Evolutionary conservation across 2,329 filamentous ascomycete genomes (phyloP).

Genomic region (Epichloe elymi): DNA sequence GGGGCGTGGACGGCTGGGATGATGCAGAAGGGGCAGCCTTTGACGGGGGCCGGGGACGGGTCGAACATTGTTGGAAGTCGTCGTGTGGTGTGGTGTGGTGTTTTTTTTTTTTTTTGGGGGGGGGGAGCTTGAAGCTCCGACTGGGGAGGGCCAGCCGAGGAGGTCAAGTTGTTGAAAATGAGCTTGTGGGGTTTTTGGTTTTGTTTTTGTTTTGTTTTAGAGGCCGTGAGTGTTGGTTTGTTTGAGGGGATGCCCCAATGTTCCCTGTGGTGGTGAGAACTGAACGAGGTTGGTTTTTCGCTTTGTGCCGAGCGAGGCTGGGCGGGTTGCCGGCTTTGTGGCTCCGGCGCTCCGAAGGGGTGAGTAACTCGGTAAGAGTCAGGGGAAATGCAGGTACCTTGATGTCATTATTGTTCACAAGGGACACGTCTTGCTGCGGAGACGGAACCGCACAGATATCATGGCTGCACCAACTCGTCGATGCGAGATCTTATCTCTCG

Average conservation of each 20-base stretch:
- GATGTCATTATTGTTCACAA: no score
- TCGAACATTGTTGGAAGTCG: constrained; percentile 17
- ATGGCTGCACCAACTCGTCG: no score
- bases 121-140: neutral
- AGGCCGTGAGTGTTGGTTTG: no score
- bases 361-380: no score
- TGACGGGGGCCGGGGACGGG: constrained; percentile 16
- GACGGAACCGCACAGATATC: no score
- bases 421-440: no score
- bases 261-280: neutral
- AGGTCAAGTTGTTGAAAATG: neutral
- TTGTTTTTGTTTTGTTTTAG: no score
- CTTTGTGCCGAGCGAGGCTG: neutral
- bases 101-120: neutral
- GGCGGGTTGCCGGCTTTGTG: neutral
- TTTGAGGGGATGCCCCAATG: no score
- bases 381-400: no score
- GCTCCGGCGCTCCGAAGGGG: neutral
- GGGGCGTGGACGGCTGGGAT: constrained; percentile 39
- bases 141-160: neutral
- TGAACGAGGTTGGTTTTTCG: neutral
- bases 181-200: no score
- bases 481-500: no score
- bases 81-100: no score
- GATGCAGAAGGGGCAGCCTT: constrained; percentile 48